phyloP scores from a whole-genome alignment of 106 monocot genomes.

The Gastrodia elata region DNA sequence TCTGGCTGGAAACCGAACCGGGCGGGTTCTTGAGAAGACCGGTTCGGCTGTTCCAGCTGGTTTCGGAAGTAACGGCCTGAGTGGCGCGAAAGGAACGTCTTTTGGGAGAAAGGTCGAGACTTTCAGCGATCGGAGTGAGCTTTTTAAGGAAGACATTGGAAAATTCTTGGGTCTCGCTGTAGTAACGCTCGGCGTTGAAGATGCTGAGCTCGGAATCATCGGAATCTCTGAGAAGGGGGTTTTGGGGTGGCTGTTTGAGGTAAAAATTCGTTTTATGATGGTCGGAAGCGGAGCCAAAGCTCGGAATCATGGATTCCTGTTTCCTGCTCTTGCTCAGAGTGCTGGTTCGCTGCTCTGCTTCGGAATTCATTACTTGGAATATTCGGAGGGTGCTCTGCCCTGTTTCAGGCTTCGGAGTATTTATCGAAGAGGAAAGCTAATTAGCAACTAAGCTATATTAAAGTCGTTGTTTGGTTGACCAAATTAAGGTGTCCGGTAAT shows the following conservation, averaged over 20 bases:
- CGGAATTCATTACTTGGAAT: not conserved
- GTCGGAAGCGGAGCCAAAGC: not conserved
- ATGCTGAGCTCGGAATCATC: constrained; percentile 51
- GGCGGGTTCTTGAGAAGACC: constrained; percentile 33
- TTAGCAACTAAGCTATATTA: too few species aligned
- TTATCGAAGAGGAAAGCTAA: too few species aligned
- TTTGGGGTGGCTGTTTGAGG: constrained; percentile 7
- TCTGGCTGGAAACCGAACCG: constrained; percentile 18
- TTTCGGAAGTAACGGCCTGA: constrained; percentile 47
- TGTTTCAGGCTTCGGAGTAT: too few species aligned
- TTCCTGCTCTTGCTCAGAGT: not conserved
- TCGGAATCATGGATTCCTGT: constrained; percentile 14
- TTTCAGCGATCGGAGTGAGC: constrained; percentile 2
- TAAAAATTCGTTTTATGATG: not conserved
- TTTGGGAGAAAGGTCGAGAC: constrained; percentile 8
- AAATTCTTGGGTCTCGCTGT: constrained; percentile 24
- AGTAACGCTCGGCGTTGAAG: constrained; percentile 65
- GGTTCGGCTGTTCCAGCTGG: constrained; percentile 67
- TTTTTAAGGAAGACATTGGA: not conserved
- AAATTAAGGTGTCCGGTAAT: too few species aligned
- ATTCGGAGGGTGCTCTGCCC: too few species aligned
- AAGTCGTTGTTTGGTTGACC: too few species aligned
- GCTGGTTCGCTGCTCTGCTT: not conserved
- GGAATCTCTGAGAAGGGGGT: constrained; percentile 23
- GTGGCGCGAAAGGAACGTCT: constrained; percentile 17